phyloP scores from a whole-genome alignment of 2,329 filamentous ascomycete genomes.

The Claviceps sorghi region DNA sequence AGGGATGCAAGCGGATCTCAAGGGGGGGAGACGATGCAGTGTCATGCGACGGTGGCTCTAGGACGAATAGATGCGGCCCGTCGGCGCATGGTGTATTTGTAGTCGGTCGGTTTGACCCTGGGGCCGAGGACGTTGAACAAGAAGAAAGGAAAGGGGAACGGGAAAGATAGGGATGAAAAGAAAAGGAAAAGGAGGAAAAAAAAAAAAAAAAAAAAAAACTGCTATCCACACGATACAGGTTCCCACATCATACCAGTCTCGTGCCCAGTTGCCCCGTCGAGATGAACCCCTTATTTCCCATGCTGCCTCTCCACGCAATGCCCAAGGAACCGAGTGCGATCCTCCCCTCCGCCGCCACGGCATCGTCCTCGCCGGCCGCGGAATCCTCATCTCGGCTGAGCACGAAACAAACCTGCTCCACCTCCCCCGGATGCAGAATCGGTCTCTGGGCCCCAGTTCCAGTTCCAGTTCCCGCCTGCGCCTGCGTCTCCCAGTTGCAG shows the following conservation, averaged over 20 bases:
- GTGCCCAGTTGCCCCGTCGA: slow-evolving; percentile 69
- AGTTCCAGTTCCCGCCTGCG: neutral
- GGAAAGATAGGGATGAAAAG: neutral
- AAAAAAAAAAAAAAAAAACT: neutral
- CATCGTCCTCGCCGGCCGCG: slow-evolving; percentile 26
- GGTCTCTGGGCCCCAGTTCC: slow-evolving; percentile 25
- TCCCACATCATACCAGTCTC: slow-evolving; percentile 17
- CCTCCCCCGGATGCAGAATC: slow-evolving; percentile 46
- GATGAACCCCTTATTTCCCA: slow-evolving; percentile 79
- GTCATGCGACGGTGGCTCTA: too few relatives aligned
- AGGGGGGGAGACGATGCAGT: too few relatives aligned
- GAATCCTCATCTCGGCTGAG: slow-evolving; percentile 16
- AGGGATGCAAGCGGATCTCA: too few relatives aligned
- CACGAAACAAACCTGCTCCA: slow-evolving; percentile 52
- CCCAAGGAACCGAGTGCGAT: slow-evolving; percentile 66
- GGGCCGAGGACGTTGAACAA: too few relatives aligned
- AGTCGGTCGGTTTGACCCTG: too few relatives aligned
- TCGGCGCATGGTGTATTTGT: too few relatives aligned
- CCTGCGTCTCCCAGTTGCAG: slow-evolving; percentile 38
- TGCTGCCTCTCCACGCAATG: slow-evolving; percentile 76
- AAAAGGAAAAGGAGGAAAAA: neutral
- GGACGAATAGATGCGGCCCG: too few relatives aligned
- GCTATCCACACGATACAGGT: neutral
- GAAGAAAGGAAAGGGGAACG: too few relatives aligned
- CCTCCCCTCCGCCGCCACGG: slow-evolving; percentile 37